Conservation (phyloP, 805 yeast genomes). For the Maudiozyma pseudohumilis region DNA sequence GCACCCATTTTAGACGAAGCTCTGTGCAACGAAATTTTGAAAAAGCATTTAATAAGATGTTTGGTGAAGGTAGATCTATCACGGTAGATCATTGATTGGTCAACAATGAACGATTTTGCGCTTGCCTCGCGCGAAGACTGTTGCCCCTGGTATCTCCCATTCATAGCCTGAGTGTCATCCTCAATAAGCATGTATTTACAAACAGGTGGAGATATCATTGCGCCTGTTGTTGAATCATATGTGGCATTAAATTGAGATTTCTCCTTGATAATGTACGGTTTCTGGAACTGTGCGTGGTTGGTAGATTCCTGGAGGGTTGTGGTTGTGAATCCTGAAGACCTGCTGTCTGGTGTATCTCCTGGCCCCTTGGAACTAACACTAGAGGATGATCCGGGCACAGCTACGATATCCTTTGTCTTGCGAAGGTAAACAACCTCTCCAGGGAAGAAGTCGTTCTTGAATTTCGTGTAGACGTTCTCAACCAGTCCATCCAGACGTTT, state of each 20-base stretch:
- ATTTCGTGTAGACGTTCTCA: slow-evolving; percentile 70
- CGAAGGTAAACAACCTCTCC: slow-evolving; percentile 74
- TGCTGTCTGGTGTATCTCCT: slow-evolving; percentile 14
- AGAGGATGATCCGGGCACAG: slow-evolving; percentile 5
- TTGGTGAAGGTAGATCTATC: slow-evolving; percentile 85
- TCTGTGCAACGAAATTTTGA: slow-evolving; percentile 57
- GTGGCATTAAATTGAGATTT: slow-evolving; percentile 66
- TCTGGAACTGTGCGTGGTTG: slow-evolving; percentile 18
- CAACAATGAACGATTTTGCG: slow-evolving; percentile 52
- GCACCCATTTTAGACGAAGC: slow-evolving; percentile 82
- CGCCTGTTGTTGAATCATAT: slow-evolving; percentile 27
- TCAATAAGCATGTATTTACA: slow-evolving; percentile 66
- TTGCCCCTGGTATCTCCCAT: neutral
- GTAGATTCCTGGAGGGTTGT: neutral
- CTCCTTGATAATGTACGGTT: slow-evolving; percentile 56
- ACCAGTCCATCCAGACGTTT: slow-evolving; percentile 80
- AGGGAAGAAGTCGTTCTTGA: slow-evolving; percentile 79
- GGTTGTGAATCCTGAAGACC: neutral
- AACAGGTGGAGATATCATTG: slow-evolving; percentile 40
- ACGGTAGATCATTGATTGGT: slow-evolving; percentile 62
- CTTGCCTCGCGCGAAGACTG: neutral
- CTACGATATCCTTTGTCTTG: slow-evolving; percentile 10
- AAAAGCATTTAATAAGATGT: slow-evolving; percentile 79
- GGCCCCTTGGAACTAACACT: slow-evolving; percentile 10
- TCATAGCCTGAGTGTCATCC: slow-evolving; percentile 11